Evolutionary conservation across 2,329 filamentous ascomycete species (phyloP).

Genomic region (Fusarium tanahbumbuense): DNA sequence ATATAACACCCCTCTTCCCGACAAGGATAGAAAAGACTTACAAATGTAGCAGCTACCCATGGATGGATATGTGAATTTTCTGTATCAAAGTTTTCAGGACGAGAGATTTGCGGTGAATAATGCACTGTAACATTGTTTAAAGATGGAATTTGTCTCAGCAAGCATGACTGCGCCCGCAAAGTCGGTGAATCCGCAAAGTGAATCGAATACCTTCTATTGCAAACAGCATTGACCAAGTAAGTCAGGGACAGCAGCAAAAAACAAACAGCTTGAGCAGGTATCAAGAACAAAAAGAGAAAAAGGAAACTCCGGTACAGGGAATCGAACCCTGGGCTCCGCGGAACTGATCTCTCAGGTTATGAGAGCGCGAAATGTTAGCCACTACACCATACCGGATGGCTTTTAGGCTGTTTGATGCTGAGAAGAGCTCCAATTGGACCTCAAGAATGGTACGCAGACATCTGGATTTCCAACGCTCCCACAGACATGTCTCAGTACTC

Average conservation of each 20-base stretch:
- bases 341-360: constrained; percentile 42
- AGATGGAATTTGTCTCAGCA: not conserved
- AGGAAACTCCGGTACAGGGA: constrained; percentile 43
- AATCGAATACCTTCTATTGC: too few relatives aligned
- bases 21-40: too few relatives aligned
- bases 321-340: constrained; percentile 47
- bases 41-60: too few relatives aligned
- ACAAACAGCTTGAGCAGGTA: too few relatives aligned
- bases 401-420: too few relatives aligned
- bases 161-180: not conserved
- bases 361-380: constrained; percentile 51
- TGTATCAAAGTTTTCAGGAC: too few relatives aligned
- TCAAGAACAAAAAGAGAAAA: not conserved
- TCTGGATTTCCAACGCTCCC: too few relatives aligned
- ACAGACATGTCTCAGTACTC: too few relatives aligned
- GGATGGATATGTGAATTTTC: too few relatives aligned
- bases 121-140: not conserved
- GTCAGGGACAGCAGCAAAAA: too few relatives aligned
- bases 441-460: fast-evolving
- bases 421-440: fast-evolving
- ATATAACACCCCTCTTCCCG: not conserved
- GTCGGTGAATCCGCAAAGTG: not conserved
- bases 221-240: too few relatives aligned
- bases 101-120: not conserved
- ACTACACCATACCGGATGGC: constrained; percentile 50